A percentile compares a stretch with the other conserved stretches of the same genome.
Conservation (phyloP, 2,329 filamentous ascomycete genomes). For the Colletotrichum sublineola region DNA sequence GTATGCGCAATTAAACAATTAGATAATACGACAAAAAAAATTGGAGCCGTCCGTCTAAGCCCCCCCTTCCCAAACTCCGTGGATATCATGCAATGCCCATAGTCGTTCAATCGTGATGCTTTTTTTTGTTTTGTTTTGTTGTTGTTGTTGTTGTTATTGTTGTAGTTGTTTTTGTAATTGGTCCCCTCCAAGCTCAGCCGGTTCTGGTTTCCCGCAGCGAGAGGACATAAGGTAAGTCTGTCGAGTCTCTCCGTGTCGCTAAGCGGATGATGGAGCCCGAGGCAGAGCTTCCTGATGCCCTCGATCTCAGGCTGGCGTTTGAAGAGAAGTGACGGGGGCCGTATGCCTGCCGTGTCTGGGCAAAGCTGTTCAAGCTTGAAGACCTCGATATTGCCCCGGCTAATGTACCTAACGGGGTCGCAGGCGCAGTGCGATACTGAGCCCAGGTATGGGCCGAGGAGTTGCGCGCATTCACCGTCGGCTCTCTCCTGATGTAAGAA, state of each 20-base stretch:
- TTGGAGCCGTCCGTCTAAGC: background rate
- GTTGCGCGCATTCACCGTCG: constrained; percentile 51
- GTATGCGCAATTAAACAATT: constrained; percentile 30
- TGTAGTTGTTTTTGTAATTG: background rate
- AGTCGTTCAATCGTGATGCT: constrained; percentile 38
- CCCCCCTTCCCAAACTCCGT: constrained; percentile 29
- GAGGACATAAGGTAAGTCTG: constrained; percentile 53
- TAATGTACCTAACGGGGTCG: constrained; percentile 62
- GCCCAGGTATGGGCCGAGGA: constrained; percentile 60
- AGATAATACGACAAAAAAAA: constrained; percentile 27
- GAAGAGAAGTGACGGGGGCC: constrained; percentile 54
- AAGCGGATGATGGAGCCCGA: constrained; percentile 63
- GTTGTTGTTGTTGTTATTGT: background rate
- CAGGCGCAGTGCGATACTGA: constrained; percentile 66
- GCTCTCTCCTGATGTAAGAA: constrained; percentile 45
- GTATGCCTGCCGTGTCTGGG: constrained; percentile 59
- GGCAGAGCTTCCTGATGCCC: constrained; percentile 51
- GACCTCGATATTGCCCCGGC: constrained; percentile 54
- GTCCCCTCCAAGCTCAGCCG: constrained; percentile 18
- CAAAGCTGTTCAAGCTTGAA: constrained; percentile 56
- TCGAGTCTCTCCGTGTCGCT: constrained; percentile 53
- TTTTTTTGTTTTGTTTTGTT: background rate
- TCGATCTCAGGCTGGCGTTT: constrained; percentile 56
- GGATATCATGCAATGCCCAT: constrained; percentile 38
- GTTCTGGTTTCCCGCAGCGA: constrained; percentile 41